Evolutionary conservation across 257 asterid genomes (phyloP), one percentile per base, ranked within the genome.

Genomic region (Capsicum chinense): DNA sequence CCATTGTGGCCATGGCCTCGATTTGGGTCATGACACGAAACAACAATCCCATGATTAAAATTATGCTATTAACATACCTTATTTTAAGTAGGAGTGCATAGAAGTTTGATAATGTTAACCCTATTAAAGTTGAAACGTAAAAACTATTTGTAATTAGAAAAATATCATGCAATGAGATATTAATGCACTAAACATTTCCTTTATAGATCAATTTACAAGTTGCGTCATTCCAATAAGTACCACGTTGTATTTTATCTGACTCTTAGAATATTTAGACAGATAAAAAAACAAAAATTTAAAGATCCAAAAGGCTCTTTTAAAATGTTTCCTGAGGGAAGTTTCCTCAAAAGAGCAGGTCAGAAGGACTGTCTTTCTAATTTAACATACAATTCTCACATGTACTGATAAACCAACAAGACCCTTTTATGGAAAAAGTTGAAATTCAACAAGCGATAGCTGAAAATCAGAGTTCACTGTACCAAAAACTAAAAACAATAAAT

Each of bases 31-130:
- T 26, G 33, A 26, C 33, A 26, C 79, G 79, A 81, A 83, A 74
- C n/a, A 37, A 39, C 42, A 39, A 39, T 39, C 42, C 33, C 42
- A 39, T 39, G 0, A 39, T 39, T 2, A 7, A 11, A 26, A 67
- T 64, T 37, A 71, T 59, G 60, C 64, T 82, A 79, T 78, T 87
- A 56, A 54, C 12, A 54, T 54, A 54, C 57, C 57, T 10, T 54
- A 54, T 54, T 54, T 54, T 54, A 54, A 54, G 14, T 54, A 54
- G 15, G 57, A 54, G 57, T 54, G 12, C 57, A 54, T 54, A 5
- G 11, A 10, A 12, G 57, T 54, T 15, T 54, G 57, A 54, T 54
- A 10, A 10, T 5, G 15, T 54, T 57, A 58, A 58, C 17, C 26
- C 64, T 16, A 58, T 39, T 39, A 2, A 58, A 5, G 10, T 5